phyloP scores from a whole-genome alignment of 768 basidiomycete species.

The Naganishia vaughanmartiniae region DNA sequence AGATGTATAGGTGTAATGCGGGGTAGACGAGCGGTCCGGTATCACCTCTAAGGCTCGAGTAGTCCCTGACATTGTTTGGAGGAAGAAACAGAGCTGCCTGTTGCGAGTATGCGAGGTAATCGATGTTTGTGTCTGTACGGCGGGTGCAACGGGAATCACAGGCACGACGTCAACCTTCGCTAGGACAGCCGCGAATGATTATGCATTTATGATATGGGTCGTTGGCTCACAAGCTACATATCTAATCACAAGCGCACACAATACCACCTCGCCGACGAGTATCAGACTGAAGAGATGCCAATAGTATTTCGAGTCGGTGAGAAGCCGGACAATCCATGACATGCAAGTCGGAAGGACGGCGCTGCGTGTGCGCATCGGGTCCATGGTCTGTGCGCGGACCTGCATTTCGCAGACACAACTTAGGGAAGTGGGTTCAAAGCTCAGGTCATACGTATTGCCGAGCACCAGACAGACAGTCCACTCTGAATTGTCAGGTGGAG shows the following conservation, averaged over 20 bases:
- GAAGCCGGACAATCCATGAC: slow-evolving; percentile 6
- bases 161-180: background rate
- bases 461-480: no score
- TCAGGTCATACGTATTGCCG: background rate
- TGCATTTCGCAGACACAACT: background rate
- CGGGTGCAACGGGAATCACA: background rate
- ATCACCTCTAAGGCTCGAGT: slow-evolving; percentile 75
- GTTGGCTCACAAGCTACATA: slow-evolving; percentile 72
- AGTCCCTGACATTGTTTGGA: slow-evolving; percentile 72
- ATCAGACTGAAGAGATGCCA: slow-evolving; percentile 66
- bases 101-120: slow-evolving; percentile 93
- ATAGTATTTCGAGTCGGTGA: slow-evolving; percentile 57
- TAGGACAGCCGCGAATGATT: background rate
- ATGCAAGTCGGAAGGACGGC: background rate
- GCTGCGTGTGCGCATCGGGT: background rate
- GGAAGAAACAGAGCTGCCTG: slow-evolving; percentile 71
- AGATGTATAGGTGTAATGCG: slow-evolving; percentile 84
- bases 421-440: background rate
- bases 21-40: slow-evolving; percentile 95
- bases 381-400: background rate
- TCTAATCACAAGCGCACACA: slow-evolving; percentile 75
- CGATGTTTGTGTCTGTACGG: slow-evolving; percentile 90
- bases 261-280: slow-evolving; percentile 69
- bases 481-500: no score
- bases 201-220: slow-evolving; percentile 21